Conservation (phyloP, 2,329 filamentous ascomycete species). For the Coniochaeta hoffmannii region DNA sequence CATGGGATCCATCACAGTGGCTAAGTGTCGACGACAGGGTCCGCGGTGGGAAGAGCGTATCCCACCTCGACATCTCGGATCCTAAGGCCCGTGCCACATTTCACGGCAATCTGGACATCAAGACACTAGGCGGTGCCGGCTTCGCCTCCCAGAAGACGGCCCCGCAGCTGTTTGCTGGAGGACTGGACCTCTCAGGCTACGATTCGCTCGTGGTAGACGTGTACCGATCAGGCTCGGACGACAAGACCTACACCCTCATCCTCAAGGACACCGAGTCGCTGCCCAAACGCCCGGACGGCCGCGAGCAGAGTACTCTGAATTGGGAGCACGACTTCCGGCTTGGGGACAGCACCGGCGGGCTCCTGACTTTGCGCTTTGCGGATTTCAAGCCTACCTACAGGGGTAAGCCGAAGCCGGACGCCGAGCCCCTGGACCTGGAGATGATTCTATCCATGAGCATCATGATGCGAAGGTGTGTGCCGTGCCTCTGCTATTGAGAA, state of each 20-base stretch:
- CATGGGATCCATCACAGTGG: constrained; percentile 35
- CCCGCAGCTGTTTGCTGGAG: neutral
- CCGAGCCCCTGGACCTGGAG: constrained; percentile 48
- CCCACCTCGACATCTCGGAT: constrained; percentile 31
- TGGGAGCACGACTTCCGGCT: constrained; percentile 64
- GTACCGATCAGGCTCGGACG: constrained; percentile 42
- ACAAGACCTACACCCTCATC: constrained; percentile 65
- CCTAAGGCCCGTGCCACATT: constrained; percentile 45
- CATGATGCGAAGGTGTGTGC: constrained; percentile 68
- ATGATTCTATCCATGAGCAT: constrained; percentile 61
- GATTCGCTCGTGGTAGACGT: constrained; percentile 57
- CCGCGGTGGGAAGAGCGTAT: constrained; percentile 62
- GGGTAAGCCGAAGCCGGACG: constrained; percentile 56
- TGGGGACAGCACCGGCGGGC: constrained; percentile 17
- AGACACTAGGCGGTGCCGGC: constrained; percentile 69
- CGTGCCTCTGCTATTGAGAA: neutral
- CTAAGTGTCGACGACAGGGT: constrained; percentile 67
- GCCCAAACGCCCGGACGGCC: constrained; percentile 49
- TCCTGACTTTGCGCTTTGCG: constrained; percentile 54
- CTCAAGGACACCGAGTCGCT: constrained; percentile 61
- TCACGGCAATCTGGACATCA: constrained; percentile 63
- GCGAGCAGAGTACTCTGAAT: constrained; percentile 64
- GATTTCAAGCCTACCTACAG: constrained; percentile 67
- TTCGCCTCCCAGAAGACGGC: constrained; percentile 73
- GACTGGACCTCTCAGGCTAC: constrained; percentile 13